A percentile compares a stretch with the other conserved stretches of the same genome.
Conservation (phyloP, 2,329 filamentous ascomycete genomes). For the Aspergillus fijiensis region DNA sequence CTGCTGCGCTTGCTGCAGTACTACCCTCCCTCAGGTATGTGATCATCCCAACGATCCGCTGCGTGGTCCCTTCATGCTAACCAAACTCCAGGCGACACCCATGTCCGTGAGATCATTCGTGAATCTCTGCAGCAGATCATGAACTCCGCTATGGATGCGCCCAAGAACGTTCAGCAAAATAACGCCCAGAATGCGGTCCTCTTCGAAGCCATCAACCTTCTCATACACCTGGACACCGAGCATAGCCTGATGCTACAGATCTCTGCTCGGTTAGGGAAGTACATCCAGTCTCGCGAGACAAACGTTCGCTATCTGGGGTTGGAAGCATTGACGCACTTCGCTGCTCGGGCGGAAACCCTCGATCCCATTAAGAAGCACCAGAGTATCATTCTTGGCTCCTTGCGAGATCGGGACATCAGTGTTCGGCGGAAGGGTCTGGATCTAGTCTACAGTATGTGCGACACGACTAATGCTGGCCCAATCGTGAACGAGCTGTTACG, state of each 20-base stretch:
- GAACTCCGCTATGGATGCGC: conserved; percentile 85
- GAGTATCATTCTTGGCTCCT: conserved; percentile 87
- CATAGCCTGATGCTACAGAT: conserved; percentile 95
- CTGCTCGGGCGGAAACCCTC: conserved; percentile 86
- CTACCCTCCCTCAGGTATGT: conserved; percentile 84
- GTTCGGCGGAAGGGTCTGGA: conserved; percentile 94
- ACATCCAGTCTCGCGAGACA: conserved; percentile 94
- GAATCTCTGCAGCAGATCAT: conserved; percentile 89
- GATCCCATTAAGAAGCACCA: conserved; percentile 99
- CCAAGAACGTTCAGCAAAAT: conserved; percentile 98
- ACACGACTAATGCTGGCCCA: conserved; percentile 86
- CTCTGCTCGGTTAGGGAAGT: conserved; percentile 83
- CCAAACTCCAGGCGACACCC: conserved; percentile 70
- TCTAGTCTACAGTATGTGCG: conserved; percentile 98
- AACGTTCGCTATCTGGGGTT: conserved; percentile 95
- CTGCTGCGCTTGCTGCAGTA: conserved; percentile 89
- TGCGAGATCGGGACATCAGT: conserved; percentile 95
- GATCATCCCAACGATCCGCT: conserved; percentile 6
- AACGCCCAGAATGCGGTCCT: conserved; percentile 97
- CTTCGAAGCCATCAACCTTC: conserved; percentile 97
- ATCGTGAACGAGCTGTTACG: conserved; percentile 92
- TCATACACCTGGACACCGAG: conserved; percentile 96
- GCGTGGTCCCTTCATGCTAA: neutral
- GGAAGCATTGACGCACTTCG: conserved; percentile 97
- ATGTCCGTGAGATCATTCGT: conserved; percentile 86